Conservation (phyloP, 179 eudicot species). For the Drosera spatulata region DNA sequence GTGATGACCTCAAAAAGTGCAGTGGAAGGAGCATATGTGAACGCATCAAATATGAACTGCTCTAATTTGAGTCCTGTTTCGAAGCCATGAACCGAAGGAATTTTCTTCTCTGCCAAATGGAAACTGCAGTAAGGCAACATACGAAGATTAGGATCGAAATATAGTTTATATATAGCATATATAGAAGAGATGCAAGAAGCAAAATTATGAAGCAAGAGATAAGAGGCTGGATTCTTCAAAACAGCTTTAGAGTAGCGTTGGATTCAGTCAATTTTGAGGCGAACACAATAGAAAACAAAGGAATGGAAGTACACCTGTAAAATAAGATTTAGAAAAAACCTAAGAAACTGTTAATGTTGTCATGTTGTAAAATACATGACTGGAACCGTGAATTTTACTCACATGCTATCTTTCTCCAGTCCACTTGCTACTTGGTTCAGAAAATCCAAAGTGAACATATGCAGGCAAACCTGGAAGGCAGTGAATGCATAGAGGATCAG, state of each 20-base stretch:
- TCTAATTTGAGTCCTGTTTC: constrained; percentile 76
- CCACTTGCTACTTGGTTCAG: constrained; percentile 91
- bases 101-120: constrained; percentile 97
- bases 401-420: constrained; percentile 96
- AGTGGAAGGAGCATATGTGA: constrained; percentile 87
- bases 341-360: not conserved
- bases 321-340: not conserved
- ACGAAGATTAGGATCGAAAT: too few species aligned
- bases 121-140: constrained; percentile 49
- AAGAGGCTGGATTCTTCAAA: too few species aligned
- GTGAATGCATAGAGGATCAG: constrained; percentile 1
- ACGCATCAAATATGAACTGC: constrained; percentile 92
- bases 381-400: constrained; percentile 15
- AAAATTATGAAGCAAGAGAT: too few species aligned
- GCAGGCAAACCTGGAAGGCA: constrained; percentile 86
- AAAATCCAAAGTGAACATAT: constrained; percentile 96
- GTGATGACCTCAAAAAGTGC: constrained; percentile 78
- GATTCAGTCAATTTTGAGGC: too few species aligned
- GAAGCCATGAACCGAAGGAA: constrained; percentile 66
- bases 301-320: too few species aligned
- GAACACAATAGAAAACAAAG: too few species aligned
- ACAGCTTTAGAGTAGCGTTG: too few species aligned
- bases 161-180: too few species aligned
- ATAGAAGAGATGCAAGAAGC: too few species aligned
- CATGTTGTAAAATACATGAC: too few species aligned